phyloP scores from a whole-genome alignment of 2,329 filamentous ascomycete genomes.

The Davidsoniella virescens region DNA sequence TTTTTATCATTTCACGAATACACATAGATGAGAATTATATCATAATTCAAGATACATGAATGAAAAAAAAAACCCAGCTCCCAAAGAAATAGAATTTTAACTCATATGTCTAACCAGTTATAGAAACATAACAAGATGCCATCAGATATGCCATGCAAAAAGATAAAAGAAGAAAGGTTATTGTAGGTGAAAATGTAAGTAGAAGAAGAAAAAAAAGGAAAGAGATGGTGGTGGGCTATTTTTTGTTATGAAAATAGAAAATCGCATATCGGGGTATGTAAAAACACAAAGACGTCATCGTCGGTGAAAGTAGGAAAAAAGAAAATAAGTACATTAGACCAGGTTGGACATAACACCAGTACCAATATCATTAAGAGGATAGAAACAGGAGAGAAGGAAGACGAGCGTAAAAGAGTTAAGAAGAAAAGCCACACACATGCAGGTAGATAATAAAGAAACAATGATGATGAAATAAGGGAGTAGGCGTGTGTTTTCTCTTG shows the following conservation, averaged over 20 bases:
- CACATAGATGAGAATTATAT: no score
- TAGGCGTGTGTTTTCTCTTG: no score
- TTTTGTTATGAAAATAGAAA: not conserved
- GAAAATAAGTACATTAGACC: not conserved
- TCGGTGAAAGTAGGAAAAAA: not conserved
- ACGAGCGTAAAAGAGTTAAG: not conserved
- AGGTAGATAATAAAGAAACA: not conserved
- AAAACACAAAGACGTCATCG: not conserved
- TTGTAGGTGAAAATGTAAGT: not conserved
- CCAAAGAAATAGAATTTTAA: not conserved
- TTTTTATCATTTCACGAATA: no score
- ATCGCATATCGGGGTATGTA: conserved; percentile 3
- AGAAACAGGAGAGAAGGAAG: not conserved
- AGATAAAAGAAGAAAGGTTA: not conserved
- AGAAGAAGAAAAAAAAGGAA: not conserved
- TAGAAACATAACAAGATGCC: not conserved
- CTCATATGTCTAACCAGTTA: no score
- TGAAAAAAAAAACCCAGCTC: no score
- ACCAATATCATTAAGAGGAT: not conserved
- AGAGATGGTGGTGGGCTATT: not conserved
- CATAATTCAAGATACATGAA: no score
- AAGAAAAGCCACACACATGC: not conserved
- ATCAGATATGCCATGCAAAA: not conserved
- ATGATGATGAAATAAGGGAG: no score
- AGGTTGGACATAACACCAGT: conserved; percentile 2